Percentiles rank a stretch among this genome's conserved stretches.
Conservation (phyloP, 768 basidiomycete species). For the Mycena capillaripes region DNA sequence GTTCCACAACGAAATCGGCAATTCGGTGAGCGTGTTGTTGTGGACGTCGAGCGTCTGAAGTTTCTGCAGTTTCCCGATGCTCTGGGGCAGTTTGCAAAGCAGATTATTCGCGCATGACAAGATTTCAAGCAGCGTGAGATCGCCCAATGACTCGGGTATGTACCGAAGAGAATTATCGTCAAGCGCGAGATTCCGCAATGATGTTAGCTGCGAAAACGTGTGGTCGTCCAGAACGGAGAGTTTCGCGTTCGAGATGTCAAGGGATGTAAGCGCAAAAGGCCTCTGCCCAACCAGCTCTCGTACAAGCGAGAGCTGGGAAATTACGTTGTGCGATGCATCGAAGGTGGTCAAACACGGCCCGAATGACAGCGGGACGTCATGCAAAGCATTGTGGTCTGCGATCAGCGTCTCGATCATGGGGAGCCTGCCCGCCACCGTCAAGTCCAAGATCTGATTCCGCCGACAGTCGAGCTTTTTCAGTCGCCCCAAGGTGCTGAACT, state of each 20-base stretch:
- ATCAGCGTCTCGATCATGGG: conserved; percentile 76
- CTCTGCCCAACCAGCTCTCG: conserved; percentile 62
- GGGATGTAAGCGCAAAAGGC: conserved; percentile 75
- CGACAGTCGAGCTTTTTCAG: conserved; percentile 86
- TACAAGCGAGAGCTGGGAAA: conserved; percentile 80
- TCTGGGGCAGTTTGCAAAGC: conserved; percentile 79
- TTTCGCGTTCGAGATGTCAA: conserved; percentile 92
- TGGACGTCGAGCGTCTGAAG: conserved; percentile 88
- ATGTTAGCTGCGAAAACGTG: conserved; percentile 78
- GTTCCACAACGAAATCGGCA: conserved; percentile 87
- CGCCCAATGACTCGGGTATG: conserved; percentile 87
- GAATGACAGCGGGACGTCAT: conserved; percentile 83
- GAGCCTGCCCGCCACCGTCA: conserved; percentile 76
- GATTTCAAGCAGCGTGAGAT: conserved; percentile 75
- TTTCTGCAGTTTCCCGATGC: conserved; percentile 81
- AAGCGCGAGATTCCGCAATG: conserved; percentile 79
- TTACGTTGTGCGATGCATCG: conserved; percentile 90
- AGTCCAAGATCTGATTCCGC: conserved; percentile 85
- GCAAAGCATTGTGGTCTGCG: conserved; percentile 88
- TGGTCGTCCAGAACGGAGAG: conserved; percentile 86
- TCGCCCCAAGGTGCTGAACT: conserved; percentile 66
- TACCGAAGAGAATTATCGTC: conserved; percentile 90
- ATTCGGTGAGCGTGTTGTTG: conserved; percentile 86
- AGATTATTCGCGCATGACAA: conserved; percentile 93
- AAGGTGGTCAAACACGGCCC: conserved; percentile 76